Base-by-base conservation (phyloP, 148 eudicot species). In the Dianthus caryophyllus region DNA sequence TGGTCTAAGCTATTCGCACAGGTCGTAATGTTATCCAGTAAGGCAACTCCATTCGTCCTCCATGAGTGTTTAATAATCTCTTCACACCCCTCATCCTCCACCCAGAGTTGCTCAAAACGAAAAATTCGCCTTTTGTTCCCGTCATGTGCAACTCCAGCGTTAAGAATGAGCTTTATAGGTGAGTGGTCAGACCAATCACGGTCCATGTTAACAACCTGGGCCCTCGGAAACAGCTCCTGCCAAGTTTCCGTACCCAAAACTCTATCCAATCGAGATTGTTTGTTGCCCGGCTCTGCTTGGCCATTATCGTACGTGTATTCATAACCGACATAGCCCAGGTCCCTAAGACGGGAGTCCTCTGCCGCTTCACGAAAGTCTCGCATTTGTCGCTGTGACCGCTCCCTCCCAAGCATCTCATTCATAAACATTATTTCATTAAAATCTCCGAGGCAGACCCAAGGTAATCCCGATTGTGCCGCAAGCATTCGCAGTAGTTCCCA, bases 241-340 rank as follows among this genome's bases (percentile, higher is more conserved):
- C 61, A 56, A 1, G 1, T 0, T 5, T 27, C 38, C 4, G 16
- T 29, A 9, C 2, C 16, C 36, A 56, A 0, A 0, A 11, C 61
- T 14, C 61, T 26, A 56, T 56, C 61, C 0, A 56, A 11, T 16
- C 36, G 9, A 21, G 11, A 2, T 17, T 56, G 38, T 15, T 41
- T 16, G 9, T 30, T 51, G 16, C 10, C 26, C 0, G 3, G 11
- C 2, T 21, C 59, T 2, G 1, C 70, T 15, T 52, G 27, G 2
- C 70, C 58, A 26, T 66, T 66, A 29, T 66, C 70, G 50, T 1
- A 66, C 0, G 70, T 66, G 44, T 24, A 66, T 1, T 14, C 15
- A 31, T 66, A 66, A 0, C 55, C 70, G 12, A 0, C 31, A 12
- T 5, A 56, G 6, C 36, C 17, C 33, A 56, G 6, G 13, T 56